Percentiles rank a stretch among this genome's conserved stretches.
These are phyloP conservation scores for Arachis hypogaea DNA, from an alignment of 306 rosid species.

Conservation along the genomic window DNA sequence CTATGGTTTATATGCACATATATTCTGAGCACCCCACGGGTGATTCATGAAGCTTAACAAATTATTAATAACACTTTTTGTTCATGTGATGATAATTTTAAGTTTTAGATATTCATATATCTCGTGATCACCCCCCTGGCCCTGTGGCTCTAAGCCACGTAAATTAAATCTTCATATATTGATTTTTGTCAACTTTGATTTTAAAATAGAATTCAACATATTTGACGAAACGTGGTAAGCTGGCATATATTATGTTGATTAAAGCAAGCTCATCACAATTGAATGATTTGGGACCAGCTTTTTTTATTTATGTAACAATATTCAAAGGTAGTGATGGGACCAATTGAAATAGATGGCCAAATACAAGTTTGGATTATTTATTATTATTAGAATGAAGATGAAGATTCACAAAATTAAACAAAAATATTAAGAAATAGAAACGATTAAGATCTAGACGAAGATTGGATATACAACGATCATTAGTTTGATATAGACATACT, in stretches of 20 bases:
- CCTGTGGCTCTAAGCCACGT: background rate
- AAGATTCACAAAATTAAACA: background rate
- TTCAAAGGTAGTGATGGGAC: constrained; percentile 10
- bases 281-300: constrained; percentile 16
- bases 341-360: background rate
- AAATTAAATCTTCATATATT: background rate
- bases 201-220: background rate
- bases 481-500: background rate
- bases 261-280: background rate
- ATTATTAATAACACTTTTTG: background rate
- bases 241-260: background rate
- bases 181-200: background rate
- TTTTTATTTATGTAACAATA: background rate
- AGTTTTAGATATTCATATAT: background rate
- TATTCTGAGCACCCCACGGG: constrained; percentile 27
- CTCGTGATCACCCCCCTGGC: constrained; percentile 3
- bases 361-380: background rate
- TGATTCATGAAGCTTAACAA: constrained; percentile 35
- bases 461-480: background rate
- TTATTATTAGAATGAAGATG: background rate
- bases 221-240: background rate
- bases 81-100: constrained; percentile 2
- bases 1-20: background rate
- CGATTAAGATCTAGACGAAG: background rate
- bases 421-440: no score